Evolutionary conservation across 2,329 filamentous ascomycete species (phyloP).

Genomic region (Chrysoporthe puriensis): DNA sequence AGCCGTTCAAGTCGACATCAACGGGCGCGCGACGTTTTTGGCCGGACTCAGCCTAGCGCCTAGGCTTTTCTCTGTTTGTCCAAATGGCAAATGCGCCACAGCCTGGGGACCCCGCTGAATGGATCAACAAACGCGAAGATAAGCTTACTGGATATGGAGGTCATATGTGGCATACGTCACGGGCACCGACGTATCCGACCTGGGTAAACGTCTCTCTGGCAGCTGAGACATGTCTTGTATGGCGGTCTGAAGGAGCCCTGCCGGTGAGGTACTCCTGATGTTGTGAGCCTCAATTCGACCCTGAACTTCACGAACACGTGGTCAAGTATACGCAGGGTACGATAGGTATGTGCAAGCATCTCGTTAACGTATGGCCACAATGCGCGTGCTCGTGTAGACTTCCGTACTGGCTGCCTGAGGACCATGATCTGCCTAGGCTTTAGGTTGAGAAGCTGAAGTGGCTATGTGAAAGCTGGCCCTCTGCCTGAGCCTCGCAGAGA

Average conservation of each 20-base stretch:
- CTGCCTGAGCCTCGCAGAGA: background rate
- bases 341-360: background rate
- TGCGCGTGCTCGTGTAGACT: background rate
- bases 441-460: background rate
- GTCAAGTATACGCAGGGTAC: background rate
- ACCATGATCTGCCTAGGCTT: background rate
- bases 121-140: conserved; percentile 20
- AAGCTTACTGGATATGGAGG: conserved; percentile 19
- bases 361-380: background rate
- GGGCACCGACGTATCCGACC: background rate
- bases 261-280: background rate
- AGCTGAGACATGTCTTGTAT: conserved; percentile 9
- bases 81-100: background rate
- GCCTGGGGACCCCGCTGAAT: conserved; percentile 9
- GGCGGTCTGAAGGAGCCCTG: background rate
- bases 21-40: background rate
- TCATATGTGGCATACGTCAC: conserved; percentile 4
- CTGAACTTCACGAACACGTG: background rate
- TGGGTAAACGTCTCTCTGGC: background rate
- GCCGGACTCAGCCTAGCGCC: conserved; percentile 7
- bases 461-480: background rate
- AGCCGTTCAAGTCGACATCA: background rate
- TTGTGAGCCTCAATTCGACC: background rate
- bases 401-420: background rate
- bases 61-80: background rate